These are phyloP conservation scores for Cystobasidium pallidum DNA, from an alignment of 1,284 basidiomycete species.

Conservation along the genomic window DNA sequence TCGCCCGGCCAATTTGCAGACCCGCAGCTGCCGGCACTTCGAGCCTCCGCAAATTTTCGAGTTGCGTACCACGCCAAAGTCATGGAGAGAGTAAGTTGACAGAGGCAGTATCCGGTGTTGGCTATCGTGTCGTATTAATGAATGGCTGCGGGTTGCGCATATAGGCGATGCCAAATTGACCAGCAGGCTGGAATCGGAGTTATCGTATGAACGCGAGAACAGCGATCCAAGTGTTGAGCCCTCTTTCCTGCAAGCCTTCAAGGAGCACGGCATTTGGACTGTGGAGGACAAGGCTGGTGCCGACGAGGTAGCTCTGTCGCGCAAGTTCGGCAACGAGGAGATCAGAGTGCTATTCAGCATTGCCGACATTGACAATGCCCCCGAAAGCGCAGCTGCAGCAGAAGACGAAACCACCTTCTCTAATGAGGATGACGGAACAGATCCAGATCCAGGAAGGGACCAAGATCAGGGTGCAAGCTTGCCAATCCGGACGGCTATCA, in stretches of 20 bases:
- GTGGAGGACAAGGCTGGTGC: slow-evolving; percentile 72
- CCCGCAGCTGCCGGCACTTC: slow-evolving; percentile 1
- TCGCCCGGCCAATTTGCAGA: background rate
- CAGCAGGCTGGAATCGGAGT: slow-evolving; percentile 77
- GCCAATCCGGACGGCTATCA: slow-evolving; percentile 76
- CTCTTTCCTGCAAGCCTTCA: slow-evolving; percentile 78
- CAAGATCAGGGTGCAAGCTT: slow-evolving; percentile 55
- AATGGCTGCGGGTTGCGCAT: background rate
- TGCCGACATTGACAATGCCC: slow-evolving; percentile 66
- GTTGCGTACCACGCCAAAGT: background rate
- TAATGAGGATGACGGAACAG: slow-evolving; percentile 57
- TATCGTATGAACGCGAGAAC: slow-evolving; percentile 77
- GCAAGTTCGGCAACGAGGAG: slow-evolving; percentile 88
- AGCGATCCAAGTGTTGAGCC: slow-evolving; percentile 61
- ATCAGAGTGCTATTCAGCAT: slow-evolving; percentile 82
- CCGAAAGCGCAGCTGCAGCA: slow-evolving; percentile 48
- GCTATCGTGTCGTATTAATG: no score
- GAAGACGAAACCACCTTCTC: slow-evolving; percentile 50
- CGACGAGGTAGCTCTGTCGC: slow-evolving; percentile 79
- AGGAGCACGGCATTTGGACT: slow-evolving; percentile 74
- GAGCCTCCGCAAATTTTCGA: slow-evolving; percentile 18
- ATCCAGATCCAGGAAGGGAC: slow-evolving; percentile 56
- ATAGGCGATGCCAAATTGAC: slow-evolving; percentile 73
- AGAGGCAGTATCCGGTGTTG: no score
- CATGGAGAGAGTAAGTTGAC: slow-evolving; percentile 23